Evolutionary conservation across 208 protist species (phyloP), one percentile per base, ranked within the genome.

Genomic region (Borovskyia barvae): DNA sequence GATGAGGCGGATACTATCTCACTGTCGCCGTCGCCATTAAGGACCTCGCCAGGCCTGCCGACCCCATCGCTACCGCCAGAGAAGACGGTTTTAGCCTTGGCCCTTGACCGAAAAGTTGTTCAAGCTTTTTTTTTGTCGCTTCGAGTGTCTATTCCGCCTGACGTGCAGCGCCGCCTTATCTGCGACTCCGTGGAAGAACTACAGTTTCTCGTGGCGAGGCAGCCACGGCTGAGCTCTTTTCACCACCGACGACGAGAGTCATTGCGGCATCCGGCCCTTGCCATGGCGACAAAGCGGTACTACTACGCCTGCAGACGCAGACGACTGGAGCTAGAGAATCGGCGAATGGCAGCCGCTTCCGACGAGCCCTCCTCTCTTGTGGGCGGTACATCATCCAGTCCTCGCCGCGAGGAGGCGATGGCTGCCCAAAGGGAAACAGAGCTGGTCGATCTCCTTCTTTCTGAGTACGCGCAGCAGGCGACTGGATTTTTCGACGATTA

Each of bases 221-320:
- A 89, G 39, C 87, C 84, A 1, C 72, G 87, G 5, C 43, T 94
- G 3, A 80, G 80, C 43, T 59, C 61, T 29, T 94, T 94, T 51
- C 67, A 77, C 17, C 80, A 91, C 46, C 81, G 87, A 20, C 70
- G 54, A 7, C 71, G 71, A 2, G 72, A 84, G 59, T 94, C 87
- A 15, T 45, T 94, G 52, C 79, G 87, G 2, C 87, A 94, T 53
- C 87, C 87, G 5, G 84, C 87, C 0, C 72, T 94, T 3, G 79
- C 87, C 24, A 90, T 90, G 82, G 75, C 84, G 15, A 78, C 82
- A 8, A 80, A 85, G 46, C 75, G 69, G 25, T 92, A 87, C 47
- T 94, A 82, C 52, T 80, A 64, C 26, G 30, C 50, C 4, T 66
- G 58, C 28, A 68, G 72, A 9, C 70, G 56, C 19, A 64, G 50